Conservation (phyloP, 2,329 filamentous ascomycete species). For the Onygena corvina region DNA sequence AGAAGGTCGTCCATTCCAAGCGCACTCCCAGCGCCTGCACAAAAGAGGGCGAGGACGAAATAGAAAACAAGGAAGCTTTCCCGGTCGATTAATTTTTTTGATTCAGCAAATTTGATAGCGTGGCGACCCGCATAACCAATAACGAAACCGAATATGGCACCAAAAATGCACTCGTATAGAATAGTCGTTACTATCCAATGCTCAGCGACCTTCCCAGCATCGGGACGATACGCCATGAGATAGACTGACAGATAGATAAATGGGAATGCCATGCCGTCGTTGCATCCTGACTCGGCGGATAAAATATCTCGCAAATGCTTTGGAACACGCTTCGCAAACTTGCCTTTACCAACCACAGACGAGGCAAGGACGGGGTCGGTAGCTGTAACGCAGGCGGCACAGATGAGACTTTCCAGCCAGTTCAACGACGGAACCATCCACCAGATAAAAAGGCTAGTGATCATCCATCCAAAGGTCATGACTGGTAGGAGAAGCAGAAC, state of each 20-base stretch:
- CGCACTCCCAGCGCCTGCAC: conserved; percentile 82
- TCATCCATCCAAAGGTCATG: conserved; percentile 79
- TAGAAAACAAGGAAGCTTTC: conserved; percentile 99
- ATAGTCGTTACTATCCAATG: conserved; percentile 86
- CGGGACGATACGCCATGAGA: conserved; percentile 65
- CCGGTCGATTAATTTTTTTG: conserved; percentile 74
- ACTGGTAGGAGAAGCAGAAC: conserved; percentile 78
- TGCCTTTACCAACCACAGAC: conserved; percentile 95
- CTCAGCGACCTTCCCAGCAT: conserved; percentile 57
- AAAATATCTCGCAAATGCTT: conserved; percentile 93
- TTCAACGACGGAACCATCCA: conserved; percentile 67
- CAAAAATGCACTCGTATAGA: conserved; percentile 91
- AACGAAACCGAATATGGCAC: conserved; percentile 72
- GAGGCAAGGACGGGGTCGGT: conserved; percentile 95
- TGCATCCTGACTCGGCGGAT: conserved; percentile 94
- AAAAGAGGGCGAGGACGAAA: conserved; percentile 91
- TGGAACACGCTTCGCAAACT: conserved; percentile 92
- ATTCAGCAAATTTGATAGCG: conserved; percentile 77
- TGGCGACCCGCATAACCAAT: conserved; percentile 86
- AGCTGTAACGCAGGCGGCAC: conserved; percentile 88
- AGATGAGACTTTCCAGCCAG: conserved; percentile 80
- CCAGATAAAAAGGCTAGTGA: conserved; percentile 90
- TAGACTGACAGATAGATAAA: conserved; percentile 92
- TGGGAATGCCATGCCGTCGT: conserved; percentile 98
- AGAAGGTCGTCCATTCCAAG: conserved; percentile 87